Percentiles rank a stretch among this genome's conserved stretches.
These are phyloP conservation scores for Sambucus nigra DNA, from an alignment of 129 eudicot genomes.

Conservation along the genomic window DNA sequence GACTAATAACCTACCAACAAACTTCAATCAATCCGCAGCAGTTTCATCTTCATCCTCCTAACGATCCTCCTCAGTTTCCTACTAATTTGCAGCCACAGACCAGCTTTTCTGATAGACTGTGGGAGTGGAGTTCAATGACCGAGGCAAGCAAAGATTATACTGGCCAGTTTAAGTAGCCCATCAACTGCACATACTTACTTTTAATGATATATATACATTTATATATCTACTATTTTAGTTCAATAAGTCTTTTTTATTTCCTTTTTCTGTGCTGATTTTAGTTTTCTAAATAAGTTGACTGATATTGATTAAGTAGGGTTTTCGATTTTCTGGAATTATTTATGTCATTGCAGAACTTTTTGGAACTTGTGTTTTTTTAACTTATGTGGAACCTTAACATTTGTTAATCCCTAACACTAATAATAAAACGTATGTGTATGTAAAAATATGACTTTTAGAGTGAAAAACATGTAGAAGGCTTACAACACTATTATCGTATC, in stretches of 20 bases:
- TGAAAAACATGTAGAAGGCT: no score
- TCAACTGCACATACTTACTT: slow-evolving; percentile 1
- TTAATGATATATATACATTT: background rate
- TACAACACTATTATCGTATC: no score
- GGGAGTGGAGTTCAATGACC: slow-evolving; percentile 40
- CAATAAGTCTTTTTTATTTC: no score
- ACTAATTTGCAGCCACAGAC: slow-evolving; percentile 1
- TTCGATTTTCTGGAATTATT: background rate
- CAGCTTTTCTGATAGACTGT: slow-evolving; percentile 16
- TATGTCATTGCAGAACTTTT: background rate
- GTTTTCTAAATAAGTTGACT: background rate
- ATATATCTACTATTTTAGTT: background rate
- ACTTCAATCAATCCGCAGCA: background rate
- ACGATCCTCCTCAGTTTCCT: slow-evolving; percentile 5
- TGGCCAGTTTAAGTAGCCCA: slow-evolving; percentile 27
- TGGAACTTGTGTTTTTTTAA: background rate
- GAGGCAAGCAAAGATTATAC: slow-evolving; percentile 24
- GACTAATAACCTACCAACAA: slow-evolving; percentile 18
- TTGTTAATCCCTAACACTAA: no score
- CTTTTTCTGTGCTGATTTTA: background rate
- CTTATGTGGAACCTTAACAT: no score
- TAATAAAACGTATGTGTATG: no score
- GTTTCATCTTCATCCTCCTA: background rate
- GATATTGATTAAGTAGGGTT: background rate
- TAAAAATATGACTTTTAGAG: no score